Base-by-base conservation (phyloP, 2,329 filamentous ascomycete species). In the Colletotrichum sp. region DNA sequence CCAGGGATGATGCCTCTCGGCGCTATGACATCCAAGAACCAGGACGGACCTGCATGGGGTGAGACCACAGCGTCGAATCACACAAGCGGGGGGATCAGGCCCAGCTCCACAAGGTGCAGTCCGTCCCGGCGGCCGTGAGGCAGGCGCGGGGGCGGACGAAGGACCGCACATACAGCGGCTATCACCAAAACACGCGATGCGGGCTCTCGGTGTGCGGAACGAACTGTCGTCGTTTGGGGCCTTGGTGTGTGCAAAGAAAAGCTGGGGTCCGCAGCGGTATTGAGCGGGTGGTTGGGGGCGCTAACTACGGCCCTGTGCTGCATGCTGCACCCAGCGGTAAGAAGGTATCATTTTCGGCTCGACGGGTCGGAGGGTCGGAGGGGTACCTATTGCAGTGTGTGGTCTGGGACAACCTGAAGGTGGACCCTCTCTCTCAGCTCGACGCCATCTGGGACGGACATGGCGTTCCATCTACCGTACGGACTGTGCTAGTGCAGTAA, bases 21-120 rank as follows among this genome's bases (percentile, higher is more conserved):
- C 70, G 70, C 74, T 69, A 69, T 76, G 65, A 74, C 64, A 69
- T 19, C 62, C 59, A 22, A 57, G 44, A 39, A 71, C 68, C 59
- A 67, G 64, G 63, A 69, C 71, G 71, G 71, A 74, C 61, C 68
- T 75, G 72, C 72, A 66, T 66, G 61, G 67, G 30, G 34, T 63
- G 36, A 71, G 69, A 65, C 63, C 59, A 34, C 34, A 39, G 59
- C 61, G 34, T 61, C 72, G 68, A 75, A 75, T 71, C 72, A 71
- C 36, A 65, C n/a, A 13, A 49, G 63, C 16, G 25, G 49, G 32
- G 65, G 44, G 29, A 27, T 49, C 44, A 49, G 44, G 44, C 44
- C n/a, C 44, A 22, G 44, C 44, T 8, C 44, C 44, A 49, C 44
- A 49, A 22, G 44, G 44, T 49, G 44, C 11, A 22, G 44, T 49